A percentile compares a stretch with the other conserved stretches of the same genome.
Conservation (phyloP, 2,329 filamentous ascomycete genomes). For the Rhynchosporium graminicola region DNA sequence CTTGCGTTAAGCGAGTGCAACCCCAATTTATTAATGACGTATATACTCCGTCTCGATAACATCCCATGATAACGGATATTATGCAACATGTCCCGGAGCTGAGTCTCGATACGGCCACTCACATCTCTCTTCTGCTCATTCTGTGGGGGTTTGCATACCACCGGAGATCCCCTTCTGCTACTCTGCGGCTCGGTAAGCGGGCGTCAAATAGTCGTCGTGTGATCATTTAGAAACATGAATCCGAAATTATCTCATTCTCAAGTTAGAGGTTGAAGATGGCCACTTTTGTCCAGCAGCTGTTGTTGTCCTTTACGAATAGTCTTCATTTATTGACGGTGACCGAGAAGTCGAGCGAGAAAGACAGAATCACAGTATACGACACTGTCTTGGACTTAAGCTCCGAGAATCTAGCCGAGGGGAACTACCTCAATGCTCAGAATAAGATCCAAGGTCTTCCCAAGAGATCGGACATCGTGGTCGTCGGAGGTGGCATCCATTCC, state of each 20-base stretch:
- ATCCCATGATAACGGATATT: too few species aligned
- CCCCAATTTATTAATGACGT: too few species aligned
- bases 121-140: too few species aligned
- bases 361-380: not conserved
- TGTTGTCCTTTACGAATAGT: not conserved
- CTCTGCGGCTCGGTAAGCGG: too few species aligned
- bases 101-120: too few species aligned
- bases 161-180: too few species aligned
- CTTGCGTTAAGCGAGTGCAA: too few species aligned
- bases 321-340: not conserved
- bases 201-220: too few species aligned
- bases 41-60: too few species aligned
- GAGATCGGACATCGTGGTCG: slow-evolving; percentile 33
- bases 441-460: slow-evolving; percentile 23
- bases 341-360: not conserved
- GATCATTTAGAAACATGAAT: too few species aligned
- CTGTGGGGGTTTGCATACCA: too few species aligned
- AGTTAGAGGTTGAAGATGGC: not conserved
- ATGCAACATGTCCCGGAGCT: too few species aligned
- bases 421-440: slow-evolving; percentile 28
- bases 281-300: not conserved
- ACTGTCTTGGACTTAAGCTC: not conserved
- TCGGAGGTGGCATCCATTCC: slow-evolving; percentile 33
- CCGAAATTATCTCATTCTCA: not conserved
- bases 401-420: not conserved